Evolutionary conservation across 768 basidiomycete genomes (phyloP).

Genomic region (Termitomyces heimii): DNA sequence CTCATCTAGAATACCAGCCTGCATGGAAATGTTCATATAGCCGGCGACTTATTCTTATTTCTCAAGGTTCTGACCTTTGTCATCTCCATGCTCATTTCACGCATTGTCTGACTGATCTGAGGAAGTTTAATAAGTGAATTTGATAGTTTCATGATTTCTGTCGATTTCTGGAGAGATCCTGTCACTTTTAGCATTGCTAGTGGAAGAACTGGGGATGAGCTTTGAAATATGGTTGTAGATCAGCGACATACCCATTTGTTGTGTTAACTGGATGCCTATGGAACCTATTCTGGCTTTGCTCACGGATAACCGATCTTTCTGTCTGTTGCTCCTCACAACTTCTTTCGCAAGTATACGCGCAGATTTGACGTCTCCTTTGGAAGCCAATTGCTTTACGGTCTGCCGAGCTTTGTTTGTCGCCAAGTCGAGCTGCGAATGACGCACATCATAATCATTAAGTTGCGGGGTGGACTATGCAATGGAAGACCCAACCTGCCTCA

Average conservation of each 20-base stretch:
- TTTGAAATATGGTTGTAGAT: background rate
- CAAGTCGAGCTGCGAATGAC: slow-evolving; percentile 58
- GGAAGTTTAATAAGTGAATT: slow-evolving; percentile 89
- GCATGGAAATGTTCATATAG: background rate
- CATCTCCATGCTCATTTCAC: slow-evolving; percentile 99
- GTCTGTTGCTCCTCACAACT: slow-evolving; percentile 91
- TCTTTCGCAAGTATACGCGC: slow-evolving; percentile 90
- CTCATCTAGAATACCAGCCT: slow-evolving; percentile 98
- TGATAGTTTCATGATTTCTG: slow-evolving; percentile 98
- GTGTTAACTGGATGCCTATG: slow-evolving; percentile 81
- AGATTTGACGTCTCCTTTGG: slow-evolving; percentile 88
- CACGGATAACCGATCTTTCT: slow-evolving; percentile 87
- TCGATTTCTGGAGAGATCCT: slow-evolving; percentile 95
- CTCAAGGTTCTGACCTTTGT: slow-evolving; percentile 63
- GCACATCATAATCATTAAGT: slow-evolving; percentile 12
- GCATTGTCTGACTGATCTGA: slow-evolving; percentile 88
- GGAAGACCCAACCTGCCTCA: slow-evolving; percentile 73
- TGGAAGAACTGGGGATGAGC: background rate
- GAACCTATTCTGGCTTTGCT: slow-evolving; percentile 91
- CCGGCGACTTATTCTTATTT: background rate
- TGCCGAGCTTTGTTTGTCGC: slow-evolving; percentile 77
- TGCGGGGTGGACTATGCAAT: slow-evolving; percentile 9
- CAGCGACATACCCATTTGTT: slow-evolving; percentile 79
- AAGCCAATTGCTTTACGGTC: slow-evolving; percentile 84
- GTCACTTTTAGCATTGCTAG: slow-evolving; percentile 95